These are phyloP conservation scores for Lachancea cidri DNA, from an alignment of 805 yeast genomes.

Conservation along the genomic window DNA sequence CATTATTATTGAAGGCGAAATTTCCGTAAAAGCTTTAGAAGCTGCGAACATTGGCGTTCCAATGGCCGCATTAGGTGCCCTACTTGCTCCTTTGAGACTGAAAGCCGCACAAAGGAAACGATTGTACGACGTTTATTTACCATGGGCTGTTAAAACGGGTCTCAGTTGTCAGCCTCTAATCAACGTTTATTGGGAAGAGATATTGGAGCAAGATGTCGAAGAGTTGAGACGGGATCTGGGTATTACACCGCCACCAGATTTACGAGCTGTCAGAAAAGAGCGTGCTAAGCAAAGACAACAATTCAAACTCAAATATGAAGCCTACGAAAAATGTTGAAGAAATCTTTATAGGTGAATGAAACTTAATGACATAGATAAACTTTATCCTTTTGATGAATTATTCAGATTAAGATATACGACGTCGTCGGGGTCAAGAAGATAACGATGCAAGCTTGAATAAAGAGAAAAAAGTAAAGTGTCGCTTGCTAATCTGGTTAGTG, in stretches of 20 bases:
- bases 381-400: too few relatives aligned
- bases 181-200: constrained; percentile 88
- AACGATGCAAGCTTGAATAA: too few relatives aligned
- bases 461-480: too few relatives aligned
- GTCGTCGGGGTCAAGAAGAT: too few relatives aligned
- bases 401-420: too few relatives aligned
- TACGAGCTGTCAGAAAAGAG: constrained; percentile 55
- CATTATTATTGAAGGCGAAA: constrained; percentile 91
- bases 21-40: constrained; percentile 87
- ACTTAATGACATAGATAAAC: too few relatives aligned
- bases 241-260: constrained; percentile 73
- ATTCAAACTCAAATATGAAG: constrained; percentile 25
- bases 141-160: constrained; percentile 82
- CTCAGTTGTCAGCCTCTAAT: constrained; percentile 68
- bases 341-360: neutral
- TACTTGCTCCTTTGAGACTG: constrained; percentile 81
- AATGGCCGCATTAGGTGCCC: constrained; percentile 89
- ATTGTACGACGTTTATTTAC: constrained; percentile 66
- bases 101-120: constrained; percentile 57
- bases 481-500: too few relatives aligned
- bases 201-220: constrained; percentile 64
- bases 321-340: constrained; percentile 9
- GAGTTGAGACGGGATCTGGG: constrained; percentile 69
- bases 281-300: constrained; percentile 19
- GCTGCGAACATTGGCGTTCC: constrained; percentile 90